A percentile compares a stretch with the other conserved stretches of the same genome.
phyloP scores from a whole-genome alignment of 23 red algal species.

The Chondrus crispus region DNA sequence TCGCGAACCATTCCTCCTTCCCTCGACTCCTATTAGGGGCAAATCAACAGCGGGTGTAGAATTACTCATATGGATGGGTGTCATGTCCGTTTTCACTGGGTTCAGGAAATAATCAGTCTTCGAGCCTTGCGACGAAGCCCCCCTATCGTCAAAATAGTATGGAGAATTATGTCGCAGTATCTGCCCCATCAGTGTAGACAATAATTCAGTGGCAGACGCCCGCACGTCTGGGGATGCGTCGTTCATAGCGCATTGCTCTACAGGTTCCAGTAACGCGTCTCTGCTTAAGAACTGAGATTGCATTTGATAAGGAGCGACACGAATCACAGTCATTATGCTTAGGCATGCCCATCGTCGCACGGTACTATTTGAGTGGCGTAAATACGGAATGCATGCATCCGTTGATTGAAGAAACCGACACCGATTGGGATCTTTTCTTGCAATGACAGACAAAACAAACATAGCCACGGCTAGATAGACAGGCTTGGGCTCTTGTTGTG shows the following conservation, averaged over 20 bases:
- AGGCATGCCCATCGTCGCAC: constrained; percentile 79
- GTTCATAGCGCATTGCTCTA: constrained; percentile 14
- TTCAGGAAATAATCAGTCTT: background rate
- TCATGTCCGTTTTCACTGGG: background rate
- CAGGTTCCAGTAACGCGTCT: constrained; percentile 4
- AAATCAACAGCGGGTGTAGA: too few relatives aligned
- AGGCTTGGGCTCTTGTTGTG: constrained; percentile 39
- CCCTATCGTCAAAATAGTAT: background rate
- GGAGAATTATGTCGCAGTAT: background rate
- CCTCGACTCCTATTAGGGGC: too few relatives aligned
- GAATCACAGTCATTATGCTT: constrained; percentile 47
- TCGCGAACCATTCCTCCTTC: too few relatives aligned
- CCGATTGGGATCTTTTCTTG: constrained; percentile 36
- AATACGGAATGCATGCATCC: constrained; percentile 24
- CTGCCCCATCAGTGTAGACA: constrained; percentile 25
- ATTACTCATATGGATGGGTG: too few relatives aligned
- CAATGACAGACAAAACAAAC: constrained; percentile 78
- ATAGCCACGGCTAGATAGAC: constrained; percentile 70
- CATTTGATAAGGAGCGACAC: background rate
- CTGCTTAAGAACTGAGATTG: constrained; percentile 24
- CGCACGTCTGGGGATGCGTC: constrained; percentile 60
- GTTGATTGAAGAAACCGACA: background rate
- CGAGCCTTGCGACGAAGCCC: background rate
- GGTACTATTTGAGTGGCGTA: constrained; percentile 30
- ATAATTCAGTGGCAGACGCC: constrained; percentile 6